Evolutionary conservation across 2,329 filamentous ascomycete genomes (phyloP).

Genomic region (Aspergillus intermedius): DNA sequence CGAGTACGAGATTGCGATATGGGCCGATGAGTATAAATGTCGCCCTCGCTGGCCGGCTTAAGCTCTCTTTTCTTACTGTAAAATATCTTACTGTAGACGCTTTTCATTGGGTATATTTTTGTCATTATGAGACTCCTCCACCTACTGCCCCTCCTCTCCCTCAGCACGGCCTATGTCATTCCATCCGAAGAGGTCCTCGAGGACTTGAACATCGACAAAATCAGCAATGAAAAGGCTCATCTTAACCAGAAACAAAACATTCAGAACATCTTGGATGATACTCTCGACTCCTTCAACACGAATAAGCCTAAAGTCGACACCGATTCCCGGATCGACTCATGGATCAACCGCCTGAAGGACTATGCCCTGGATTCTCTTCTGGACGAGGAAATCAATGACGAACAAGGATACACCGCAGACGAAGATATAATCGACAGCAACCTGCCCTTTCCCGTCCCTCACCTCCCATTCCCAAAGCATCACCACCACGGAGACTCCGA

Average conservation of each 20-base stretch:
- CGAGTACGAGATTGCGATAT: background rate
- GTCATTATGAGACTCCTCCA: slow-evolving; percentile 9
- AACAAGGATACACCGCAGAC: background rate
- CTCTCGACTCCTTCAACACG: background rate
- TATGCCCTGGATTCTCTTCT: background rate
- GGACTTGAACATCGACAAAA: slow-evolving; percentile 1
- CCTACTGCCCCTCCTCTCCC: slow-evolving; percentile 37
- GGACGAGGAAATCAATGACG: background rate
- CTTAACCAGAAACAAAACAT: background rate
- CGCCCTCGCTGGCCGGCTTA: too few species aligned
- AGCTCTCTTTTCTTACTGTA: background rate
- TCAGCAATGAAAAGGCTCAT: background rate
- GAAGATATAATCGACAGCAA: slow-evolving; percentile 1
- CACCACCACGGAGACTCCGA: slow-evolving; percentile 40
- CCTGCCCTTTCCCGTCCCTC: background rate
- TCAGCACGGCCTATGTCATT: slow-evolving; percentile 45
- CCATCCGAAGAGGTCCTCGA: slow-evolving; percentile 37
- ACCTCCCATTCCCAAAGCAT: background rate
- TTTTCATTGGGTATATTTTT: background rate
- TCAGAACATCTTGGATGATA: background rate
- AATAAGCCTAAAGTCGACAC: background rate
- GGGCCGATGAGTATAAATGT: background rate
- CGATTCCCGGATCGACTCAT: background rate
- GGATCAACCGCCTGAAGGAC: background rate
- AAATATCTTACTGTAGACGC: background rate